Evolutionary conservation across 176 grass and related monocot species (phyloP).

Genomic region (Oryza australiensis): DNA sequence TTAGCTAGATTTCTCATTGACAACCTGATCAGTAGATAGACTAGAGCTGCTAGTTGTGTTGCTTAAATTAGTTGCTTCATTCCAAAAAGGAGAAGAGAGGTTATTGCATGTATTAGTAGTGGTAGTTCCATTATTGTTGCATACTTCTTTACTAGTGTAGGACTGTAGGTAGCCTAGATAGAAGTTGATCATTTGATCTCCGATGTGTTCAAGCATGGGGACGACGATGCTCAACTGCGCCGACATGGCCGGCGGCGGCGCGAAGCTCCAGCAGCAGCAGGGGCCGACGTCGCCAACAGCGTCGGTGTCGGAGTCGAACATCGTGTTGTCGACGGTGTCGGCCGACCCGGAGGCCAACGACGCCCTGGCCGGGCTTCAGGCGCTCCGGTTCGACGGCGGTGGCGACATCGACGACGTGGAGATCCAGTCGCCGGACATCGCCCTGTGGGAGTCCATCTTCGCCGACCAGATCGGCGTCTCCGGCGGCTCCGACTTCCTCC

Average conservation of each 20-base stretch:
- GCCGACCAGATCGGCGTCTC: slow-evolving; percentile 52
- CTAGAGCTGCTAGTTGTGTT: no score
- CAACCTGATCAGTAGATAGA: background rate
- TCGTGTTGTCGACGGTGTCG: slow-evolving; percentile 31
- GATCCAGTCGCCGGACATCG: slow-evolving; percentile 62
- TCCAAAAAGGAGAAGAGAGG: background rate
- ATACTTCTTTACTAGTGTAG: slow-evolving; percentile 2
- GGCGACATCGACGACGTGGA: slow-evolving; percentile 28
- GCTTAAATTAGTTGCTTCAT: no score
- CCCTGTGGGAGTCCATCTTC: slow-evolving; percentile 64
- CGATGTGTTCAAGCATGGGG: slow-evolving; percentile 51
- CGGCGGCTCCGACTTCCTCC: slow-evolving; percentile 42
- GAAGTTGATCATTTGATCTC: background rate
- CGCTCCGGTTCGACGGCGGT: slow-evolving; percentile 43
- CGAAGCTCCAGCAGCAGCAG: slow-evolving; percentile 38
- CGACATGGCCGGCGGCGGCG: background rate
- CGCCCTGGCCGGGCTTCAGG: slow-evolving; percentile 45
- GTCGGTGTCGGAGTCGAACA: slow-evolving; percentile 61
- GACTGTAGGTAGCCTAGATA: background rate
- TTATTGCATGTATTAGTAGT: background rate
- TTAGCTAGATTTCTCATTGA: background rate
- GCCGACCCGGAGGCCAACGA: slow-evolving; percentile 38
- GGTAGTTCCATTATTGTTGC: background rate
- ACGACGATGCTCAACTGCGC: slow-evolving; percentile 30
- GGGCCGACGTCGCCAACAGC: slow-evolving; percentile 45